Conservation (phyloP, 345 rosid species). For the Salix purpurea region DNA sequence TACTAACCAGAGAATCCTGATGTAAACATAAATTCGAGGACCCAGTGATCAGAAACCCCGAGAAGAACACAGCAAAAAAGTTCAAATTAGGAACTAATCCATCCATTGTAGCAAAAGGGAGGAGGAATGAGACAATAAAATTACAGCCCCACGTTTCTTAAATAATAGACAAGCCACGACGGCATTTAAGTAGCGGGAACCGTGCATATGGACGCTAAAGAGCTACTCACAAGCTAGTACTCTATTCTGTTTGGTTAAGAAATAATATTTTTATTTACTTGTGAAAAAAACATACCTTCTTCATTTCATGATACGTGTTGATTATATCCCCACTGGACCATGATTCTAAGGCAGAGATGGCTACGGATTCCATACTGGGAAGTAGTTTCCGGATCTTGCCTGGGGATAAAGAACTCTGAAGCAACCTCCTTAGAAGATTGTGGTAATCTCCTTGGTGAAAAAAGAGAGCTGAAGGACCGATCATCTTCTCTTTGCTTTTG, state of each 20-base stretch:
- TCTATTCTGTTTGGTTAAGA: background rate
- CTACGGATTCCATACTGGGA: constrained; percentile 36
- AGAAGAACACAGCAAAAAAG: background rate
- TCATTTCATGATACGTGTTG: constrained; percentile 47
- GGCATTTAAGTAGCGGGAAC: background rate
- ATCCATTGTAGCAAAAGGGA: background rate
- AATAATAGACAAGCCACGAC: background rate
- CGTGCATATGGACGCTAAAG: background rate
- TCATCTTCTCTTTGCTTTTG: constrained; percentile 41
- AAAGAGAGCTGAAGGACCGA: constrained; percentile 51
- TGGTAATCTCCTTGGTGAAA: constrained; percentile 53
- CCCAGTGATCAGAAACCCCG: background rate
- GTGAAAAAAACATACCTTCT: constrained; percentile 24
- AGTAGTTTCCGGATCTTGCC: constrained; percentile 26
- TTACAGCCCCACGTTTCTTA: background rate
- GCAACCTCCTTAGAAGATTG: constrained; percentile 33
- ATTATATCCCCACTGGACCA: constrained; percentile 19
- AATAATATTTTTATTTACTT: background rate
- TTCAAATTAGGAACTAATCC: background rate
- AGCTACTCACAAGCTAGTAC: background rate
- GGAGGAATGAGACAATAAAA: background rate
- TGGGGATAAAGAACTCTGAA: constrained; percentile 38
- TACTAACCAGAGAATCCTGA: background rate
- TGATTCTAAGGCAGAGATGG: constrained; percentile 29
- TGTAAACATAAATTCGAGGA: background rate